phyloP scores from a whole-genome alignment of 2,329 filamentous ascomycete genomes.

The Phialophora expanda region DNA sequence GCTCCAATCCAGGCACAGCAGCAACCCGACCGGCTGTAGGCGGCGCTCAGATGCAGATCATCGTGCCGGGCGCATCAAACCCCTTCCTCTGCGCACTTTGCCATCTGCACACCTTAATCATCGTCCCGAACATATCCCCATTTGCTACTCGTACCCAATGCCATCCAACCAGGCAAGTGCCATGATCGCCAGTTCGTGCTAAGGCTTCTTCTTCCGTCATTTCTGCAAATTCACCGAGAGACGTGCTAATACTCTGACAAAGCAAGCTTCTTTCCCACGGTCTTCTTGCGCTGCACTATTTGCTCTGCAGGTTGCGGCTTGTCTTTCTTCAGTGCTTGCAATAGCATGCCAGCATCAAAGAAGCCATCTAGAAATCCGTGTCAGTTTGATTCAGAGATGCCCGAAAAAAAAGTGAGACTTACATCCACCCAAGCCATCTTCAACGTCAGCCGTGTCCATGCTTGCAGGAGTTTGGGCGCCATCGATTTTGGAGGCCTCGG shows the following conservation, averaged over 20 bases:
- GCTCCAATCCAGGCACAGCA: conserved; percentile 33
- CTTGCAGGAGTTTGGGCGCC: conserved; percentile 65
- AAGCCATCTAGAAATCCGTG: conserved; percentile 75
- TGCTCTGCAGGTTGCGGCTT: conserved; percentile 44
- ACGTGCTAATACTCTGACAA: conserved; percentile 52
- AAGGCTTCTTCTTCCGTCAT: conserved; percentile 5
- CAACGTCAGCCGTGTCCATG: conserved; percentile 71
- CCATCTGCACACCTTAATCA: conserved; percentile 16
- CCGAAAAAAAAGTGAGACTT: conserved; percentile 56
- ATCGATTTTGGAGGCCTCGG: conserved; percentile 47
- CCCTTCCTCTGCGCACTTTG: neutral
- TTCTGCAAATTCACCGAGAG: neutral
- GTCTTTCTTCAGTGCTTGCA: conserved; percentile 61
- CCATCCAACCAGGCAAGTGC: conserved; percentile 16
- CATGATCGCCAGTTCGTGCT: conserved; percentile 2
- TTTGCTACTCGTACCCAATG: conserved; percentile 12
- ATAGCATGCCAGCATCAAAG: conserved; percentile 94
- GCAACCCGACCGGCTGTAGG: conserved; percentile 21
- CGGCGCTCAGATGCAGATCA: conserved; percentile 23
- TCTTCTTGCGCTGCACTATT: conserved; percentile 43
- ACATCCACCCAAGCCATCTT: conserved; percentile 92
- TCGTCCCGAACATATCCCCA: conserved; percentile 20
- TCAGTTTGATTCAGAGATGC: conserved; percentile 41
- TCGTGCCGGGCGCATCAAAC: conserved; percentile 16
- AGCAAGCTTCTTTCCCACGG: conserved; percentile 56